Evolutionary conservation across 345 rosid species (phyloP).

Genomic region (Linum usitatissimum): DNA sequence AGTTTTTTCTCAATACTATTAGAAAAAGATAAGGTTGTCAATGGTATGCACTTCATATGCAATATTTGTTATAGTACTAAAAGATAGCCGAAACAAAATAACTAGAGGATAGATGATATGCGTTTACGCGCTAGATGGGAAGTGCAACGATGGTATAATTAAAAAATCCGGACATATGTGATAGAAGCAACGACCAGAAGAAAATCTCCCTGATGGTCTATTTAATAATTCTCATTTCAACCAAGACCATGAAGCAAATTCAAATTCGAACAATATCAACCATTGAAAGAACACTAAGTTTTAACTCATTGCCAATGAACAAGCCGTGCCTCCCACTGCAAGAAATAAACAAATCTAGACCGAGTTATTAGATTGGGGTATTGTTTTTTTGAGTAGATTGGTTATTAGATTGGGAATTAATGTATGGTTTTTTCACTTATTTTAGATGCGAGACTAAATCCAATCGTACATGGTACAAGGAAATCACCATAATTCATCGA

Average conservation of each 20-base stretch:
- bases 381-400: no score
- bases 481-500: no score
- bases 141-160: neutral
- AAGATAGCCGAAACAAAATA: neutral
- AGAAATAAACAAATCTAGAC: no score
- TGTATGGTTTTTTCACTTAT: no score
- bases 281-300: neutral
- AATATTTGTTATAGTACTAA: neutral
- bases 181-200: neutral
- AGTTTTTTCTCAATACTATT: constrained; percentile 58
- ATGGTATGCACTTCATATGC: neutral
- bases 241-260: neutral
- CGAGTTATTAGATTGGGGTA: no score
- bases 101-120: neutral
- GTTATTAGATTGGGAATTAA: no score
- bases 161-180: neutral
- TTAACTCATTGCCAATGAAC: neutral
- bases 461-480: neutral
- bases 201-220: no score
- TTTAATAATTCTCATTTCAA: neutral
- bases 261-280: neutral
- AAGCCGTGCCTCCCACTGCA: neutral
- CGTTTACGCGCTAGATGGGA: neutral
- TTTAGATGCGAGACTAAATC: no score
- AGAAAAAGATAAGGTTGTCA: neutral